phyloP scores from a whole-genome alignment of 345 rosid genomes.

The Brassica incana region DNA sequence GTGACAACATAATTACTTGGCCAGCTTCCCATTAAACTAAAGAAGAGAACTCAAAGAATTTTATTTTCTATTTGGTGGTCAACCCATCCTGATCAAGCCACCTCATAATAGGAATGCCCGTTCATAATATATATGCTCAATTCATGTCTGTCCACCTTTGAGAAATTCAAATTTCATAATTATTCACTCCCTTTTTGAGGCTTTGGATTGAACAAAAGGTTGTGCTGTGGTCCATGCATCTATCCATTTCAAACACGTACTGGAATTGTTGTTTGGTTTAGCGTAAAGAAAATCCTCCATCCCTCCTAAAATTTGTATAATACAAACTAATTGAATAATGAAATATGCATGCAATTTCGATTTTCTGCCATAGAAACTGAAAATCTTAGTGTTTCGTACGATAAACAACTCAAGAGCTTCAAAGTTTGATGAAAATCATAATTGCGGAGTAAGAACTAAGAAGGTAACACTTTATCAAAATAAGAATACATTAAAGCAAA shows the following conservation, averaged over 20 bases:
- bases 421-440: neutral
- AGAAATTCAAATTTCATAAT: neutral
- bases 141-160: neutral
- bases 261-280: constrained; percentile 8
- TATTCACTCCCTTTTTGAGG: constrained; percentile 8
- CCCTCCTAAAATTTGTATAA: too few relatives aligned
- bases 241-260: constrained; percentile 16
- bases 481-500: constrained; percentile 4
- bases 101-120: neutral
- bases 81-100: neutral
- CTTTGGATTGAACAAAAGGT: constrained; percentile 32
- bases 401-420: constrained; percentile 9
- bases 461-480: neutral
- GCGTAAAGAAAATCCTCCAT: neutral
- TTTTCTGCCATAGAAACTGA: neutral
- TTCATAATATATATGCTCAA: neutral
- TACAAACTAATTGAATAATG: neutral
- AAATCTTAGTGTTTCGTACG: neutral
- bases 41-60: neutral
- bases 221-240: constrained; percentile 32
- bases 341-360: constrained; percentile 10
- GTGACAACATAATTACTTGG: neutral
- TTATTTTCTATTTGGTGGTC: neutral
- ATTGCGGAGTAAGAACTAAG: neutral
- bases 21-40: neutral